Base-by-base conservation (phyloP, 1,284 basidiomycete genomes). In the Austroboletus niveus region DNA sequence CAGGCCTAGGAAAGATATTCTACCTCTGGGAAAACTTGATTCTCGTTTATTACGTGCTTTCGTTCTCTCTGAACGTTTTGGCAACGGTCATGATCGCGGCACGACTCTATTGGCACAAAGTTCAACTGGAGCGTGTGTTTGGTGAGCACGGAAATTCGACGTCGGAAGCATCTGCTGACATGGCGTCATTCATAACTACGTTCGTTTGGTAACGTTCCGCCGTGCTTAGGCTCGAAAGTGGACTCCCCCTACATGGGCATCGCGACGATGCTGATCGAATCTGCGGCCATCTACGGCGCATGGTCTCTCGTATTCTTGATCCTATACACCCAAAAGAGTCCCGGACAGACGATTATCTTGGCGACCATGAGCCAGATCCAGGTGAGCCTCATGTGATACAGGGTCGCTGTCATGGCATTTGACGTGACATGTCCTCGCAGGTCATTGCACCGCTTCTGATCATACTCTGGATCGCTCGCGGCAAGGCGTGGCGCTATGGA, bases 61-160 rank as follows among this genome's bases (percentile, higher is more conserved):
- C 74, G 10, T 61, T 72, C 41, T 58, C 68, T 14, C 59, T 75
- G 50, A 77, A 72, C 58, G 58, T 75, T 32, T 35, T 74, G 17
- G 47, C 72, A 36, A 75, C 74, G 3, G 34, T 69, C 31, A 54
- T 74, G 22, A 73, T 76, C 35, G 68, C 71, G 9, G 52, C 47
- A 4, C 71, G 73, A 4, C 60, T 76, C 8, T 60, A 70, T 29
- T 60, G 60, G 45, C 63, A 69, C 54, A 68, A 71, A 35, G 40
- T 59, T 5, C 56, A 56, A 4, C 31, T 72, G 30, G 51, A 53
- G 38, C 55, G 56, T 11, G 48, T 60, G 7, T 60, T 75, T 42
- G 69, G 71, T 68, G 47, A 63, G 65, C 4, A 31, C 6, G 20
- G 27, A 8, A 24, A 8, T 44, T 22, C 12, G 20, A 27, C 3